These are phyloP conservation scores for Metschnikowia shivogae DNA, from an alignment of 805 yeast species.

Conservation along the genomic window DNA sequence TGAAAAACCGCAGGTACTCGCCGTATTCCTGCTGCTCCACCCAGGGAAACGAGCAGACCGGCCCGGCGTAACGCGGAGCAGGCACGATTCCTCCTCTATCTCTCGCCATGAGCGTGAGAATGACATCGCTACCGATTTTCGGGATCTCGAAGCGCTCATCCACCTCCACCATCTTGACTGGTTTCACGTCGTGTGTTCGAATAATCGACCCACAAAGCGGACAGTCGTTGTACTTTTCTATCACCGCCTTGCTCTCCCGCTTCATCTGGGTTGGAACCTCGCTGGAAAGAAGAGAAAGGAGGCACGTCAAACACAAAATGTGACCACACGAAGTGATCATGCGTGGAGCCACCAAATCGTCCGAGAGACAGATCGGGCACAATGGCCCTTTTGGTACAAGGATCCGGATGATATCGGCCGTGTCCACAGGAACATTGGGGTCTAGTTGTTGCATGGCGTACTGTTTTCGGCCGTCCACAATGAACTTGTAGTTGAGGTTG, in stretches of 20 bases:
- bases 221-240: constrained; percentile 61
- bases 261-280: constrained; percentile 39
- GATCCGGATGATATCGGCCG: constrained; percentile 61
- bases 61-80: constrained; percentile 41
- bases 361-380: constrained; percentile 90
- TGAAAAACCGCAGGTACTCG: constrained; percentile 62
- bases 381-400: constrained; percentile 69
- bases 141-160: constrained; percentile 60
- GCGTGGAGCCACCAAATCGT: constrained; percentile 84
- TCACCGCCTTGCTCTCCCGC: constrained; percentile 31
- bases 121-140: constrained; percentile 48
- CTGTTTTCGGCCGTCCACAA: constrained; percentile 62
- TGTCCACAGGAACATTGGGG: constrained; percentile 70
- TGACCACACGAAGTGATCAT: constrained; percentile 93
- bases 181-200: constrained; percentile 54
- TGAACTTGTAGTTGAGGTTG: constrained; percentile 79
- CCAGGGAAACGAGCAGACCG: constrained; percentile 50
- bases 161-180: constrained; percentile 50
- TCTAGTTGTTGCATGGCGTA: constrained; percentile 59
- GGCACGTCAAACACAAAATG: constrained; percentile 78
- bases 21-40: constrained; percentile 27
- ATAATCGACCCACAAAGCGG: constrained; percentile 69
- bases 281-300: constrained; percentile 65
- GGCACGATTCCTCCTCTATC: constrained; percentile 46
- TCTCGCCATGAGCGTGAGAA: constrained; percentile 59